A percentile compares a stretch with the other conserved stretches of the same genome.
Evolutionary conservation across 305 asterid species (phyloP).

Genomic region (Fraxinus paxiana): DNA sequence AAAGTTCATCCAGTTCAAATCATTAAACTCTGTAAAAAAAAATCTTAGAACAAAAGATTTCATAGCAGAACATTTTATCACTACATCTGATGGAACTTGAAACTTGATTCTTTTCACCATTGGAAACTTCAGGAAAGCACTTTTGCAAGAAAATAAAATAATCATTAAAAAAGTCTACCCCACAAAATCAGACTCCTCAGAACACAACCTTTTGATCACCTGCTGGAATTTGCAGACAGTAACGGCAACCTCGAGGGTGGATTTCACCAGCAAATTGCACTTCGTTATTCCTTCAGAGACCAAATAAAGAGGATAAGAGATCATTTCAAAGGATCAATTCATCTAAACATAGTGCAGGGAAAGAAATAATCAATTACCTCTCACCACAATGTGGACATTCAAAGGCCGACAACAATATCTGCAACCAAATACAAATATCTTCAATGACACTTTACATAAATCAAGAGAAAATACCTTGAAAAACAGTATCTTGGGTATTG

Average conservation of each 20-base stretch:
- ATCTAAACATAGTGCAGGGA: neutral
- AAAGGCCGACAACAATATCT: slow-evolving; percentile 87
- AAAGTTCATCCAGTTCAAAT: neutral
- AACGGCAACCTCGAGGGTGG: slow-evolving; percentile 81
- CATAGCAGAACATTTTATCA: neutral
- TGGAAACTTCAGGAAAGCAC: neutral
- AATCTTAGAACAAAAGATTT: neutral
- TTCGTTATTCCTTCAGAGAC: slow-evolving; percentile 66
- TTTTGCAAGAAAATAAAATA: neutral
- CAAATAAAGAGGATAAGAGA: slow-evolving; percentile 24
- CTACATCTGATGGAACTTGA: neutral
- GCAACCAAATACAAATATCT: slow-evolving; percentile 21
- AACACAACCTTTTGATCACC: slow-evolving; percentile 79
- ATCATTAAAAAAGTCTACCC: slow-evolving; percentile 8
- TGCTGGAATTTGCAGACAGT: slow-evolving; percentile 49
- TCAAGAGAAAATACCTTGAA: neutral
- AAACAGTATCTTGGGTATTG: neutral
- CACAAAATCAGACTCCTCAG: slow-evolving; percentile 5
- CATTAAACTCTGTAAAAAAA: neutral
- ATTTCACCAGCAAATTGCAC: slow-evolving; percentile 96
- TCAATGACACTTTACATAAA: neutral
- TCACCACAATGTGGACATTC: slow-evolving; percentile 92
- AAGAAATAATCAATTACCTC: slow-evolving; percentile 48
- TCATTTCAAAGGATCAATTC: neutral
- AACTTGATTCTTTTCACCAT: neutral